phyloP scores from a whole-genome alignment of 1,139 yeast genomes.

The Yamadazyma oceani region DNA sequence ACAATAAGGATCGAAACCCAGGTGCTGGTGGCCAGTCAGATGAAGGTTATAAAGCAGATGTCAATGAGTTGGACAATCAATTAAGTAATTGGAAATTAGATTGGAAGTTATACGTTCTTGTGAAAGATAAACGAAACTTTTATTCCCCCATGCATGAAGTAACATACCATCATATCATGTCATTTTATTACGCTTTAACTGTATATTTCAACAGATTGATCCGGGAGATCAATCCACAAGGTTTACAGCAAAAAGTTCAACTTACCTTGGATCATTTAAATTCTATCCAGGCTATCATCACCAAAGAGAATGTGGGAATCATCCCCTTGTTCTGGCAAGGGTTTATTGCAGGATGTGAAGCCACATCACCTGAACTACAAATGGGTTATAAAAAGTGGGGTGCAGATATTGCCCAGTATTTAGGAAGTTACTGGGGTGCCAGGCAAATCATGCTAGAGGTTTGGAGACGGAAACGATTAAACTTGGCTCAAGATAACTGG shows the following conservation, averaged over 20 bases:
- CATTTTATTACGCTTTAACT: constrained; percentile 72
- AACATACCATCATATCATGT: constrained; percentile 78
- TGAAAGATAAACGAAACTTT: constrained; percentile 29
- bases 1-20: constrained; percentile 14
- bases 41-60: constrained; percentile 41
- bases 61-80: constrained; percentile 49
- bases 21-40: constrained; percentile 16
- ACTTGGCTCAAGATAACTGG: constrained; percentile 68
- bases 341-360: constrained; percentile 85
- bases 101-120: constrained; percentile 45
- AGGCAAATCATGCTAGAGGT: constrained; percentile 83
- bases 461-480: constrained; percentile 71
- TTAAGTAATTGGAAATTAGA: constrained; percentile 68
- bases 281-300: constrained; percentile 57
- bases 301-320: constrained; percentile 55
- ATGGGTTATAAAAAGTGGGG: constrained; percentile 77
- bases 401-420: constrained; percentile 68
- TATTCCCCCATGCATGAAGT: constrained; percentile 65
- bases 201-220: constrained; percentile 77
- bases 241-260: constrained; percentile 59
- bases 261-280: constrained; percentile 66
- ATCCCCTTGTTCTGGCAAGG: constrained; percentile 89
- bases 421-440: constrained; percentile 87
- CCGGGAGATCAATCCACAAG: constrained; percentile 50
- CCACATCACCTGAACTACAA: constrained; percentile 58